Conservation (phyloP, 176 grass and related monocot species). For the Tillandsia fasciculata region DNA sequence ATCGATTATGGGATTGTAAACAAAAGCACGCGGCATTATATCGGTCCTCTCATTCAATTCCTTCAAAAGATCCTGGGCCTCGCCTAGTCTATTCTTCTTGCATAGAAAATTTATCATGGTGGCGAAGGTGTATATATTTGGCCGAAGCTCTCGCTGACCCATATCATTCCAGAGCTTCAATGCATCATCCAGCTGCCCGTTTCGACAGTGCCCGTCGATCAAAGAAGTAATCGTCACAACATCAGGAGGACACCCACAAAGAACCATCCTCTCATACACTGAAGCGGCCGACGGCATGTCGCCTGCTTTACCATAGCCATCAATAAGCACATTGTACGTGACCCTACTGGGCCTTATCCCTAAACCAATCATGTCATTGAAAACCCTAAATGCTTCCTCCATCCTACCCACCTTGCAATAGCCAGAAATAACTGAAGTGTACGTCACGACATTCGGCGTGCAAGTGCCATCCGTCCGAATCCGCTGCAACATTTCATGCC, state of each 20-base stretch:
- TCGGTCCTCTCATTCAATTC: slow-evolving; percentile 48
- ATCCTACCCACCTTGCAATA: slow-evolving; percentile 65
- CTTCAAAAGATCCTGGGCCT: slow-evolving; percentile 46
- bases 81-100: slow-evolving; percentile 60
- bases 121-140: slow-evolving; percentile 73
- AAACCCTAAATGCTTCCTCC: slow-evolving; percentile 52
- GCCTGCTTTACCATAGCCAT: slow-evolving; percentile 69
- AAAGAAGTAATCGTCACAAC: slow-evolving; percentile 90
- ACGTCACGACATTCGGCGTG: slow-evolving; percentile 74
- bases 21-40: slow-evolving; percentile 59
- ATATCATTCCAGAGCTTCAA: slow-evolving; percentile 70
- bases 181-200: slow-evolving; percentile 54
- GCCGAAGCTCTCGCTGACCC: slow-evolving; percentile 35
- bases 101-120: slow-evolving; percentile 68
- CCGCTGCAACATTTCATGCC: slow-evolving; percentile 44
- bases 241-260: slow-evolving; percentile 45
- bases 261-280: slow-evolving; percentile 67
- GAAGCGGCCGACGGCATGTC: slow-evolving; percentile 44
- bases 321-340: slow-evolving; percentile 91
- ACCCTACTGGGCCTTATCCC: slow-evolving; percentile 46
- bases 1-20: slow-evolving; percentile 83
- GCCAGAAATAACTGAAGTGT: slow-evolving; percentile 69
- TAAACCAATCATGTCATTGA: slow-evolving; percentile 54
- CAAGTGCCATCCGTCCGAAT: slow-evolving; percentile 48
- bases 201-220: slow-evolving; percentile 87